Conservation (phyloP, 1,139 yeast genomes). For the Groenewaldozyma auringiensis region DNA sequence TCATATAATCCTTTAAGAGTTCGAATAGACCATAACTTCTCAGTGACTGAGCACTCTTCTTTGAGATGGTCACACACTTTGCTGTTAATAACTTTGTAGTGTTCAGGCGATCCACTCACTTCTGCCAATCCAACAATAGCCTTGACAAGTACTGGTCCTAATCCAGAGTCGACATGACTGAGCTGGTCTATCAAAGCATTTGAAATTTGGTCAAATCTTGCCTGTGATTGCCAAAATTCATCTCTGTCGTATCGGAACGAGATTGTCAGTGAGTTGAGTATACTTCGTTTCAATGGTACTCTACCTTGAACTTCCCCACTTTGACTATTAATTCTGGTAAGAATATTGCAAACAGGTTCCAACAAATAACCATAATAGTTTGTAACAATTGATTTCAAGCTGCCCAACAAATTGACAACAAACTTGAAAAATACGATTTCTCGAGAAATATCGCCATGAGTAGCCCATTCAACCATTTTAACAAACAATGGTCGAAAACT, state of each 20-base stretch:
- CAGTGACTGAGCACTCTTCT: constrained; percentile 36
- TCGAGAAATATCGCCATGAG: constrained; percentile 36
- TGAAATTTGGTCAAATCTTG: constrained; percentile 69
- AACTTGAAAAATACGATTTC: constrained; percentile 71
- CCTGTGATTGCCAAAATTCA: constrained; percentile 88
- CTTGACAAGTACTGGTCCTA: constrained; percentile 55
- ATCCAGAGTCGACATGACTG: constrained; percentile 58
- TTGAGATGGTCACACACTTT: constrained; percentile 50
- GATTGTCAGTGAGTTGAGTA: constrained; percentile 62
- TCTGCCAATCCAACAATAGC: constrained; percentile 70
- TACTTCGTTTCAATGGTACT: constrained; percentile 56
- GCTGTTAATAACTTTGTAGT: constrained; percentile 60
- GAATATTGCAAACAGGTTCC: constrained; percentile 56
- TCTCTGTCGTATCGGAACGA: constrained; percentile 86
- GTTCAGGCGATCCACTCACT: constrained; percentile 67
- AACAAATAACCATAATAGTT: constrained; percentile 77
- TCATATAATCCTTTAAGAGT: constrained; percentile 75
- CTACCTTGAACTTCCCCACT: constrained; percentile 10
- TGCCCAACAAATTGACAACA: constrained; percentile 75
- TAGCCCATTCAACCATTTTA: constrained; percentile 85
- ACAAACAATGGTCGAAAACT: constrained; percentile 89
- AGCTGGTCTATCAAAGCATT: constrained; percentile 60
- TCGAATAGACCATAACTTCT: constrained; percentile 79
- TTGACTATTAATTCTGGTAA: constrained; percentile 28
- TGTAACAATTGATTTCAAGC: constrained; percentile 78